These are phyloP conservation scores for Tylopilus sp. DNA, from an alignment of 768 basidiomycete genomes.

Conservation along the genomic window DNA sequence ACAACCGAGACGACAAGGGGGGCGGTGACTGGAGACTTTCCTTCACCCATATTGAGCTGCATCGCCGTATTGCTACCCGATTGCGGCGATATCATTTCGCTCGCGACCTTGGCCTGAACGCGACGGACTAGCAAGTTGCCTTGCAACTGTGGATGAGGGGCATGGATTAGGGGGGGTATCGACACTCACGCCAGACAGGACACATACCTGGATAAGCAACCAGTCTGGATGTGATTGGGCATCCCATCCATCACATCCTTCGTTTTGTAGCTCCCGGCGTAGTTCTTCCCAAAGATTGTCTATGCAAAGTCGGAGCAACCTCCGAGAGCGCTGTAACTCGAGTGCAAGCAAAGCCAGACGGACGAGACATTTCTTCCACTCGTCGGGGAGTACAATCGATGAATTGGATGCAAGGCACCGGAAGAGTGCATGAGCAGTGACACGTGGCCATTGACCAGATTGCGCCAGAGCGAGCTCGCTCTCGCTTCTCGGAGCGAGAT, in stretches of 20 bases:
- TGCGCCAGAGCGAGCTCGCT: slow-evolving; percentile 16
- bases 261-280: slow-evolving; percentile 23
- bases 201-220: slow-evolving; percentile 42
- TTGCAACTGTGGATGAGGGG: slow-evolving; percentile 37
- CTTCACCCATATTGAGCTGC: slow-evolving; percentile 60
- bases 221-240: slow-evolving; percentile 35
- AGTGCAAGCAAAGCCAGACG: slow-evolving; percentile 29
- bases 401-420: slow-evolving; percentile 27
- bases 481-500: slow-evolving; percentile 13
- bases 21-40: slow-evolving; percentile 44
- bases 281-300: slow-evolving; percentile 30
- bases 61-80: slow-evolving; percentile 35
- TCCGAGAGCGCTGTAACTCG: slow-evolving; percentile 36
- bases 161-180: background rate
- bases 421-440: slow-evolving; percentile 33
- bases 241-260: slow-evolving; percentile 20
- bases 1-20: slow-evolving; percentile 38
- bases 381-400: slow-evolving; percentile 3
- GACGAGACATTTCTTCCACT: slow-evolving; percentile 33
- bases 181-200: background rate
- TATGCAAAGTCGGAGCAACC: slow-evolving; percentile 27
- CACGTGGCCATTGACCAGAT: slow-evolving; percentile 38
- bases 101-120: slow-evolving; percentile 40
- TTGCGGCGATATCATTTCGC: slow-evolving; percentile 44
- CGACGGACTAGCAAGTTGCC: slow-evolving; percentile 41